Conservation (phyloP, 345 rosid species). For the Arabis hirsuta region DNA sequence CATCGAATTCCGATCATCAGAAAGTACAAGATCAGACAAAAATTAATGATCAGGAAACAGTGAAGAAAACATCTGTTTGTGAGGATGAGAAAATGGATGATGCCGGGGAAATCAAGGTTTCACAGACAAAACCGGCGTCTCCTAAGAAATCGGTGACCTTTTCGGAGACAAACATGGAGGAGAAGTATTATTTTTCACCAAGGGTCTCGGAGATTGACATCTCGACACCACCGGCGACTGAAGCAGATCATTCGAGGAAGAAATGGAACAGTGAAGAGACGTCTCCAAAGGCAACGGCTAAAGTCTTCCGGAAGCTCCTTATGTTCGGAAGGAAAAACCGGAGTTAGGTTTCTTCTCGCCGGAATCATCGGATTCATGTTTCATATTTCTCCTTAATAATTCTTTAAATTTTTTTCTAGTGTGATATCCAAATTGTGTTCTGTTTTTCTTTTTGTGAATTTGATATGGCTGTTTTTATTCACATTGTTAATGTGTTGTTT, state of each 20-base stretch:
- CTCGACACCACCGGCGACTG: conserved; percentile 66
- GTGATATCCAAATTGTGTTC: conserved; percentile 19
- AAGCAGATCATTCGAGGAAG: conserved; percentile 72
- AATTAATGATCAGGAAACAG: conserved; percentile 40
- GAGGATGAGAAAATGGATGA: conserved; percentile 38
- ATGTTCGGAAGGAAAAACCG: conserved; percentile 71
- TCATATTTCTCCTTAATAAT: conserved; percentile 4
- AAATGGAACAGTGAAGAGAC: conserved; percentile 78
- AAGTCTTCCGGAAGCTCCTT: conserved; percentile 89
- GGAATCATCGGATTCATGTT: background rate
- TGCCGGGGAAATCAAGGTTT: conserved; percentile 38
- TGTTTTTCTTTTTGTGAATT: conserved; percentile 8
- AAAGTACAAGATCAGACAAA: conserved; percentile 34
- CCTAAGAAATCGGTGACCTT: conserved; percentile 45
- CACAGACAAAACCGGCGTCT: conserved; percentile 44
- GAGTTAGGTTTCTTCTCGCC: background rate
- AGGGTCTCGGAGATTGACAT: conserved; percentile 60
- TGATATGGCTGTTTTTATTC: conserved; percentile 31
- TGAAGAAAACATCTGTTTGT: conserved; percentile 37
- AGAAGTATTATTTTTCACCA: conserved; percentile 42
- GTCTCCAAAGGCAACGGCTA: conserved; percentile 72
- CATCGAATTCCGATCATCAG: conserved; percentile 19
- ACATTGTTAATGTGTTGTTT: conserved; percentile 22
- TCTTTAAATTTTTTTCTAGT: conserved; percentile 13
- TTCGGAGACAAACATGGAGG: conserved; percentile 47